Base-by-base conservation (phyloP, 78 protist genomes). In the Dictyostelium capitatum region DNA sequence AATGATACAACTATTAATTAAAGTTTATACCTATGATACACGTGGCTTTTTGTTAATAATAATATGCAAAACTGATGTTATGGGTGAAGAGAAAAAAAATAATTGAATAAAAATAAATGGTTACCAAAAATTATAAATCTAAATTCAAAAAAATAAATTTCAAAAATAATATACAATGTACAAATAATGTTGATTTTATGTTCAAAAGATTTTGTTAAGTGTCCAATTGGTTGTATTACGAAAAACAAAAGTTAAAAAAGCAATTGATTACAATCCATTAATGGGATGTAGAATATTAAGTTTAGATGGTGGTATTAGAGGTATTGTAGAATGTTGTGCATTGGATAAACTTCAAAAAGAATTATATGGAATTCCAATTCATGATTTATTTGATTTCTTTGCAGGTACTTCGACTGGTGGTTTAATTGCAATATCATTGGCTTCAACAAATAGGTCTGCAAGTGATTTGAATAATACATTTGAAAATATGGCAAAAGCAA, bases 221-320 rank as follows among this genome's bases (percentile, higher is more conserved):
- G 53, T 37, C 75, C 43, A 67, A 0, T 14, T 28, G 48, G 17
- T 37, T 67, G 75, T 32, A 37, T 14, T 32, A 14, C 43, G 41
- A 8, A 25, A 67, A 67, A 32, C 30, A 3, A 15, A 17, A 6
- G 17, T 8, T 6, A 59, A 59, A n/a, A 37, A 67, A 11, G 48
- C 28, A n/a, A 75, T 75, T 51, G 67, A 75, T 75, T 51, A 8
- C 15, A 75, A 10, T n/a, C 81, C 81, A 51, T 9, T 64, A 1
- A n/a, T 51, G 5, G 83, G 83, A 37, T 79, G 28, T 12, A 41
- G 91, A 28, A 72, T 84, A n/a, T 79, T 84, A 46, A 11, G 67
- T 4, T 23, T 84, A 12, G 91, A 84, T 84, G 91, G 91, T 23
- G 91, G 91, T 57, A 51, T 84, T 2, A 19, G 67, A 30, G 91